Percentiles rank a stretch among this genome's conserved stretches.
phyloP scores from a whole-genome alignment of 169 alveolate species.

The Cystoisospora suis region DNA sequence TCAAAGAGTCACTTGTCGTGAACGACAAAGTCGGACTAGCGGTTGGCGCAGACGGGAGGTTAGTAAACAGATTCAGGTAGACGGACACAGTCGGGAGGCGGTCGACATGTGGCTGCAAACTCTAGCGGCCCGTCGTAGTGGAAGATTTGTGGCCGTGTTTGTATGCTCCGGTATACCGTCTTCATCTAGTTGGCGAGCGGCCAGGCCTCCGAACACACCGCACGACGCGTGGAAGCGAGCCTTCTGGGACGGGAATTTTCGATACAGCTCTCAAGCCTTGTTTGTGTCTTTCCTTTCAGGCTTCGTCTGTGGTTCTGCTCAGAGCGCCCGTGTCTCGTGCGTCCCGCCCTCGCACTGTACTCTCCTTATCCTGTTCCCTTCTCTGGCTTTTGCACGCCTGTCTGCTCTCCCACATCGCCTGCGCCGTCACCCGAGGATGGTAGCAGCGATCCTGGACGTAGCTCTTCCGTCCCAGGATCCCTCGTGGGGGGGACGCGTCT shows the following conservation, averaged over 20 bases:
- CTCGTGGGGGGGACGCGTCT: no score
- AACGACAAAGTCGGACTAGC: conserved; percentile 9
- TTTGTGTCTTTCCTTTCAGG: no score
- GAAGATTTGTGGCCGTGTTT: neutral
- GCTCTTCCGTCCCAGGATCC: no score
- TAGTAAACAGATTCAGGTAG: neutral
- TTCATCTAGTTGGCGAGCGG: no score
- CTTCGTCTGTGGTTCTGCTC: neutral
- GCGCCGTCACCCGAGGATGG: no score
- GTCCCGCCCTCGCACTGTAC: neutral
- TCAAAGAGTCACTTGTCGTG: neutral
- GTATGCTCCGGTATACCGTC: no score
- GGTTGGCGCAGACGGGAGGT: conserved; percentile 25
- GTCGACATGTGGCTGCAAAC: neutral
- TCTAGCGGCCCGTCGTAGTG: neutral
- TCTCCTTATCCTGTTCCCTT: neutral
- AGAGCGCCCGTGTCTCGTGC: neutral
- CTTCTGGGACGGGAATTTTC: no score
- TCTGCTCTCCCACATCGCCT: neutral
- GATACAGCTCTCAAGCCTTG: no score
- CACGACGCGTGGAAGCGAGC: no score
- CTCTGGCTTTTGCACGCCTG: neutral
- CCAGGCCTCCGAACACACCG: no score
- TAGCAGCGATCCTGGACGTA: no score
- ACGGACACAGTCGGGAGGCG: no score